Evolutionary conservation across 495 filamentous ascomycete genomes (phyloP).

Genomic region (Penicillium antarcticum): DNA sequence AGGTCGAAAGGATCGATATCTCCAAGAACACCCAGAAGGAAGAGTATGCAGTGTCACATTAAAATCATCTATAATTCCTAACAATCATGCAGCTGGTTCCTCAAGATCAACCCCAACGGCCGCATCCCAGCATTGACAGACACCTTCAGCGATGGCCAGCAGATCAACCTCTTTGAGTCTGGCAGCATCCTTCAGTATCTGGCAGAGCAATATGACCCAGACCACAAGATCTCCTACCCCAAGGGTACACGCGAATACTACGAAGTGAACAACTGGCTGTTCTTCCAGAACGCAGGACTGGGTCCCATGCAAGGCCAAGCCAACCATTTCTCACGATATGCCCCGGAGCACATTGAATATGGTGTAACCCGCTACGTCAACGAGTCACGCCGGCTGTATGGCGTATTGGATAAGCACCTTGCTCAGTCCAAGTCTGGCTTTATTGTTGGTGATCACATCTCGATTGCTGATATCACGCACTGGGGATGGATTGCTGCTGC

Average conservation of each 20-base stretch:
- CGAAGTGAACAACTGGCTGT: constrained; percentile 77
- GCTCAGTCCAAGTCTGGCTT: constrained; percentile 60
- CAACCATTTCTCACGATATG: constrained; percentile 87
- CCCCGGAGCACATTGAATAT: constrained; percentile 84
- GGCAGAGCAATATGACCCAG: constrained; percentile 72
- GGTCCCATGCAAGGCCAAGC: constrained; percentile 94
- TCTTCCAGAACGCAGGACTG: constrained; percentile 70
- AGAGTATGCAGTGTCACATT: constrained; percentile 38
- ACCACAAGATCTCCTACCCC: constrained; percentile 83
- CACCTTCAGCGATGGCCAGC: constrained; percentile 64
- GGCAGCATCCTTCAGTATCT: constrained; percentile 88
- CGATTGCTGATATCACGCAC: constrained; percentile 80
- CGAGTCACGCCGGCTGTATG: constrained; percentile 78
- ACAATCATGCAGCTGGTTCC: constrained; percentile 61
- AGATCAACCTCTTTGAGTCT: constrained; percentile 77
- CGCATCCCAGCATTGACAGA: constrained; percentile 92
- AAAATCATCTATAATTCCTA: neutral
- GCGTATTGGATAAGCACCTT: constrained; percentile 74
- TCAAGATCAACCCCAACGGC: constrained; percentile 91
- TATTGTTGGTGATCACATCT: constrained; percentile 74
- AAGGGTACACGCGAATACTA: constrained; percentile 70
- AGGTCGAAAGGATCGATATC: constrained; percentile 65
- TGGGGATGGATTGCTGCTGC: constrained; percentile 69
- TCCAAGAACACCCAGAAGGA: constrained; percentile 76
- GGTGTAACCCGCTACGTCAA: constrained; percentile 78